Percentiles rank a stretch among this genome's conserved stretches.
phyloP scores from a whole-genome alignment of 1,139 yeast genomes.

The Pichia sp. region DNA sequence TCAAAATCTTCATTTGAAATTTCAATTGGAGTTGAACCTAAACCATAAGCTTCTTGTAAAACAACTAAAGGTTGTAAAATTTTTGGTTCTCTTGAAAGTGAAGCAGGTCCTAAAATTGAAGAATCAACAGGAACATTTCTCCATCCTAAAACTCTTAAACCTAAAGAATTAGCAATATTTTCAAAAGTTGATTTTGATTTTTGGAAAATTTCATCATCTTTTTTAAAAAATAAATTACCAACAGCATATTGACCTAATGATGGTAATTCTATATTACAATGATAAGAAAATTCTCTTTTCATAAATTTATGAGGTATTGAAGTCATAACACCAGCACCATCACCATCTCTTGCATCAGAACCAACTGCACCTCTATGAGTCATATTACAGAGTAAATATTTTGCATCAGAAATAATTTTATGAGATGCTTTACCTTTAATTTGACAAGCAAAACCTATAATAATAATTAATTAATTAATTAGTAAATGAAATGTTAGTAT shows the following conservation, averaged over 20 bases:
- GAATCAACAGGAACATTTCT: conserved; percentile 95
- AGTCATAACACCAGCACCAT: conserved; percentile 96
- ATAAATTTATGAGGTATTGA: conserved; percentile 89
- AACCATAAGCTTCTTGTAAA: conserved; percentile 49
- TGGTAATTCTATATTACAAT: conserved; percentile 60
- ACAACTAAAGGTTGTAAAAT: conserved; percentile 87
- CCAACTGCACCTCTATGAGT: conserved; percentile 98
- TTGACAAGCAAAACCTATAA: conserved; percentile 74
- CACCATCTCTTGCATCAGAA: conserved; percentile 94
- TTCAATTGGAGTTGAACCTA: conserved; percentile 32
- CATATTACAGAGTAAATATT: conserved; percentile 87
- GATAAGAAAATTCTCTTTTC: conserved; percentile 64
- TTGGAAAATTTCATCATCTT: conserved; percentile 53
- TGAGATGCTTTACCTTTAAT: conserved; percentile 85
- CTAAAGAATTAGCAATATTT: conserved; percentile 67
- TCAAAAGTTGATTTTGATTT: conserved; percentile 75
- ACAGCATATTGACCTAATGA: conserved; percentile 84
- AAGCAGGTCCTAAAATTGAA: conserved; percentile 89
- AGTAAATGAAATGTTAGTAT: too few species aligned
- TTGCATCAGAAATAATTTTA: conserved; percentile 89
- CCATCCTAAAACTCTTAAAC: conserved; percentile 87
- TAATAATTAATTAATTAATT: neutral
- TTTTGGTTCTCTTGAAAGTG: conserved; percentile 86
- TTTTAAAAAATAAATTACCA: conserved; percentile 89
- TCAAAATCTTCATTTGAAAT: conserved; percentile 52